Percentiles rank a stretch among this genome's conserved stretches.
phyloP scores from a whole-genome alignment of 139 green algal species.

The Chlamydomonas eustigma region DNA sequence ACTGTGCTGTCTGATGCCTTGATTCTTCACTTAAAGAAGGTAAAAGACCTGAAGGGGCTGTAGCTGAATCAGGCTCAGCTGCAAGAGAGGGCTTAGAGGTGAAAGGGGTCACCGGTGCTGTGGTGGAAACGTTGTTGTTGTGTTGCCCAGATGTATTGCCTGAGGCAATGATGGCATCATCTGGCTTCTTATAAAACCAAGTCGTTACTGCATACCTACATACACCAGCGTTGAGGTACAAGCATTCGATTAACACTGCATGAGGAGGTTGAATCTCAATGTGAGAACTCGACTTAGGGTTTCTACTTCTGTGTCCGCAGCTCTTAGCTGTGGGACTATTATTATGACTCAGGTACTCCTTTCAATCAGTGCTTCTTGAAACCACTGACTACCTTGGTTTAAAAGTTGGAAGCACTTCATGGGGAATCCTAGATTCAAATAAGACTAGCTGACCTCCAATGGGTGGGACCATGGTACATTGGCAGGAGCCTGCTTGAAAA shows the following conservation, averaged over 20 bases:
- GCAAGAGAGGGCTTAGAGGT: neutral
- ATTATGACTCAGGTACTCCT: neutral
- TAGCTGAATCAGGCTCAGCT: neutral
- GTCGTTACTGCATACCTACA: conserved; percentile 52
- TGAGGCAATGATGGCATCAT: neutral
- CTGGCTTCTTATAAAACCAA: conserved; percentile 52
- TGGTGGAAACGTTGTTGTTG: neutral
- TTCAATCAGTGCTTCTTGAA: neutral
- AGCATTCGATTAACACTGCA: neutral
- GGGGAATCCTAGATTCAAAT: conserved; percentile 55
- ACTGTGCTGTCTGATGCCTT: too few relatives aligned
- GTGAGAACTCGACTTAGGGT: neutral
- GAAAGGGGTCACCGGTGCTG: neutral
- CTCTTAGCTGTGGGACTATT: neutral
- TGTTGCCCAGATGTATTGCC: neutral
- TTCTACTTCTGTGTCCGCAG: neutral
- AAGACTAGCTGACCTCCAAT: conserved; percentile 56
- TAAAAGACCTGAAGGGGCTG: neutral
- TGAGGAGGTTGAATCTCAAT: neutral
- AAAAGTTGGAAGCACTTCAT: conserved; percentile 65
- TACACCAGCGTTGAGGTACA: neutral
- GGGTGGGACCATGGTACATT: conserved; percentile 42
- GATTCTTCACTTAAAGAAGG: too few relatives aligned
- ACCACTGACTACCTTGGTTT: neutral
- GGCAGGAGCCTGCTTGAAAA: conserved; percentile 5